Evolutionary conservation across 257 asterid genomes (phyloP).

Genomic region (Verbena officinalis): DNA sequence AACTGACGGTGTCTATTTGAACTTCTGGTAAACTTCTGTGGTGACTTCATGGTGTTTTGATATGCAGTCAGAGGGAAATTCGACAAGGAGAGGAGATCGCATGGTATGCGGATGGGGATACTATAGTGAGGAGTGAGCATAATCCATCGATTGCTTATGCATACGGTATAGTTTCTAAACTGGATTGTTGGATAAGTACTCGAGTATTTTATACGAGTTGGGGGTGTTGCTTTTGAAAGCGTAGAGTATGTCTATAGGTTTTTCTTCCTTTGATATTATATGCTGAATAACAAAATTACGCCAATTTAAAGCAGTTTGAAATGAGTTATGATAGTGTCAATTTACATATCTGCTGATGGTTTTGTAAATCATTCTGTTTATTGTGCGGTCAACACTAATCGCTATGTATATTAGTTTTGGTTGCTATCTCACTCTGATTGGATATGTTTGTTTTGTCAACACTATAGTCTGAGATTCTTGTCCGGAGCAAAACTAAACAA

Average conservation of each 20-base stretch:
- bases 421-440: constrained; percentile 17
- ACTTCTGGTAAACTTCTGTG: constrained; percentile 13
- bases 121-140: constrained; percentile 91
- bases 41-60: constrained; percentile 29
- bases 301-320: constrained; percentile 14
- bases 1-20: background rate
- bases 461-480: constrained; percentile 9
- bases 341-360: constrained; percentile 16
- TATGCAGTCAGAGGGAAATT: constrained; percentile 87
- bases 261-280: constrained; percentile 8
- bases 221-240: background rate
- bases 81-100: constrained; percentile 98
- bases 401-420: constrained; percentile 20
- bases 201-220: constrained; percentile 21
- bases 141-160: constrained; percentile 92
- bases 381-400: constrained; percentile 1
- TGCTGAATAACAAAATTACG: constrained; percentile 12
- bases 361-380: background rate
- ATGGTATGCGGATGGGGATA: constrained; percentile 99
- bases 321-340: background rate
- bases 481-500: constrained; percentile 6
- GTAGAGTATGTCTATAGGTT: background rate
- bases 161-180: constrained; percentile 60
- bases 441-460: constrained; percentile 10
- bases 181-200: constrained; percentile 20